Base-by-base conservation (phyloP, 1,284 basidiomycete species). In the Cryptococcus hybrid region DNA sequence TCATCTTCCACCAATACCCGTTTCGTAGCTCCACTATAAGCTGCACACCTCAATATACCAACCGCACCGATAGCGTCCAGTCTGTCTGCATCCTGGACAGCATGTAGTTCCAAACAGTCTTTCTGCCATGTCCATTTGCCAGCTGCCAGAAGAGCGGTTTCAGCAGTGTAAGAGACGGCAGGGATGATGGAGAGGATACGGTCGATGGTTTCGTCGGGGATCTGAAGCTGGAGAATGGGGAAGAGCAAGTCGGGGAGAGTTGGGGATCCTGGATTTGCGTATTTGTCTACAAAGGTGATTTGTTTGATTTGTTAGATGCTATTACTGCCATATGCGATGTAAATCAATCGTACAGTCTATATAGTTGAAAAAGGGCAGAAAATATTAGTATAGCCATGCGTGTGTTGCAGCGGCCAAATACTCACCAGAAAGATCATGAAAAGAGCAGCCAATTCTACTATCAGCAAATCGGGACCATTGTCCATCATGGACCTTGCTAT, bases 31-130 rank as follows among this genome's bases (percentile, higher is more conserved):
- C 86, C 83, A 58, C 85, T 89, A 70, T 86, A 96, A 0, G 92
- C 92, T 1, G 90, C 85, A 68, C 89, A 93, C 0, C 93, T 84
- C 80, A 96, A 78, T 60, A 96, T 85, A 3, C 91, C 92, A 60
- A 95, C 88, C 5, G 88, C 89, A 2, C 93, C 93, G 49, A 97
- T 92, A 1, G 91, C 90, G 73, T 97, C 93, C 12, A 97, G 77
- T 46, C 92, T 82, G 71, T 96, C 93, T 0, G 92, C 92, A 73
- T 97, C 93, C 74, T 94, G 92, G 0, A 95, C 91, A 60, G 89
- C 93, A 71, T 90, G 88, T 47, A 96, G 81, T 71, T 96, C 93
- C 0, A 81, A 56, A 66, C 90, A 94, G n/a, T 75, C 73, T 1
- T 83, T 73, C 58, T 94, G 87, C 91, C 91, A 94, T 35, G 82